Base-by-base conservation (phyloP, 768 basidiomycete genomes). In the Lentinula guzmanii region DNA sequence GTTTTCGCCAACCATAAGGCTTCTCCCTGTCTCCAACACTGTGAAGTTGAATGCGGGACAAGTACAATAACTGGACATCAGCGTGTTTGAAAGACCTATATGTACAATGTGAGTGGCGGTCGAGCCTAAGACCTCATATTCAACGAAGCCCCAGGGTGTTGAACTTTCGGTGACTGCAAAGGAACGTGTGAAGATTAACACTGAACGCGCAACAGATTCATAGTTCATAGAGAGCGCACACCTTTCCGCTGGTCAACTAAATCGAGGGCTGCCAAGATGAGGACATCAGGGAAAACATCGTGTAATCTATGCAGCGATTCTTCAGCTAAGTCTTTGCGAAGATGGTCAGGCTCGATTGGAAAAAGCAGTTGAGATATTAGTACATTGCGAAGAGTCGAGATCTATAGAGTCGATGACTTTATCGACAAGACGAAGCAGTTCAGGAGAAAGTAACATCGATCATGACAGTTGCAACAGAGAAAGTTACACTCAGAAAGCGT, bases 41-140 rank as follows among this genome's bases (percentile, higher is more conserved):
- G 82, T 78, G 61, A 82, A 85, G 4, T 82, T 71, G 67, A 90
- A 93, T 0, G 91, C 84, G 2, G 89, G 87, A 66, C 91, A 93
- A 13, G 86, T 82, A 70, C 91, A 93, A 63, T 86, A 91, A 63
- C 79, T 79, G 10, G 82, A 76, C 4, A 75, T 72, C 21, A 71
- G 67, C 10, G 77, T 68, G 31, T 69, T 63, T n/a, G 70, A 63
- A 52, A 80, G 73, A 63, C 77, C 75, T 21, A 87, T 74, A 48
- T 79, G 74, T 41, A 92, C 85, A 34, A 76, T 74, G 68, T 91
- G 88, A 5, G 79, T 85, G 34, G 80, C 80, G 7, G 79, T 84
- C 3, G 87, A 84, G 13, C 90, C 87, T 4, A 86, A 69, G 16
- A 93, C 87, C 70, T 90, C 79, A 68, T 86, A 91, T 67, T 86